These are phyloP conservation scores for Neurospora discreta DNA, from an alignment of 495 filamentous ascomycete species.

Conservation along the genomic window DNA sequence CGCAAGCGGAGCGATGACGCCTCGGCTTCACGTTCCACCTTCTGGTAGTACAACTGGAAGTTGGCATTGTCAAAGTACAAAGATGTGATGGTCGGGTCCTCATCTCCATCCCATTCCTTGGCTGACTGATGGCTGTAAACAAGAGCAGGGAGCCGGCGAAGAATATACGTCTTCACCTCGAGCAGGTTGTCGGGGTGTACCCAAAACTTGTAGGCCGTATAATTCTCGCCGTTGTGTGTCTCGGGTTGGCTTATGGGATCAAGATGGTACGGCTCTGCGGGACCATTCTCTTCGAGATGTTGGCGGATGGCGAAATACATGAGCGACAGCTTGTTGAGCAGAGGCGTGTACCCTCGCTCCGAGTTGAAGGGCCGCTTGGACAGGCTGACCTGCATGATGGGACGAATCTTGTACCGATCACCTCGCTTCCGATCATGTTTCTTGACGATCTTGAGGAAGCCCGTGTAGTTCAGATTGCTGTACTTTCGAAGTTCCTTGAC, in stretches of 20 bases:
- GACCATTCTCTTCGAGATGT: slow-evolving; percentile 47
- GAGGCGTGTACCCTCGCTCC: slow-evolving; percentile 75
- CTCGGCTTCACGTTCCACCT: slow-evolving; percentile 65
- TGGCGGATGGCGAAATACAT: slow-evolving; percentile 94
- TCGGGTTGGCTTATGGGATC: slow-evolving; percentile 29
- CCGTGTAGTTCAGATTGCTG: slow-evolving; percentile 92
- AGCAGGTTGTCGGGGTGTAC: slow-evolving; percentile 88
- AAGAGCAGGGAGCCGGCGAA: slow-evolving; percentile 78
- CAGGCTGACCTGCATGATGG: slow-evolving; percentile 80
- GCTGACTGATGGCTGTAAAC: slow-evolving; percentile 86
- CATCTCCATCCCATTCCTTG: slow-evolving; percentile 58
- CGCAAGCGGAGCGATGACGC: slow-evolving; percentile 76
- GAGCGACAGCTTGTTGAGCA: slow-evolving; percentile 79
- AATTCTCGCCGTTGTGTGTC: slow-evolving; percentile 50
- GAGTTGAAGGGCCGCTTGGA: slow-evolving; percentile 86
- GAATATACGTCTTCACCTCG: slow-evolving; percentile 89
- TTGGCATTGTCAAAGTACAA: slow-evolving; percentile 87
- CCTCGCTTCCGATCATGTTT: slow-evolving; percentile 92
- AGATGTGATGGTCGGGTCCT: slow-evolving; percentile 86
- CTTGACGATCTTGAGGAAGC: slow-evolving; percentile 94
- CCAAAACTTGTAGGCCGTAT: slow-evolving; percentile 97
- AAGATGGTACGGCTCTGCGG: slow-evolving; percentile 15
- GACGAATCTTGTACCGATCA: slow-evolving; percentile 69
- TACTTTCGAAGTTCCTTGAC: slow-evolving; percentile 90
- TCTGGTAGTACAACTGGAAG: slow-evolving; percentile 76